Evolutionary conservation across 495 filamentous ascomycete species (phyloP).

Genomic region (Aspergillus mulundensis): DNA sequence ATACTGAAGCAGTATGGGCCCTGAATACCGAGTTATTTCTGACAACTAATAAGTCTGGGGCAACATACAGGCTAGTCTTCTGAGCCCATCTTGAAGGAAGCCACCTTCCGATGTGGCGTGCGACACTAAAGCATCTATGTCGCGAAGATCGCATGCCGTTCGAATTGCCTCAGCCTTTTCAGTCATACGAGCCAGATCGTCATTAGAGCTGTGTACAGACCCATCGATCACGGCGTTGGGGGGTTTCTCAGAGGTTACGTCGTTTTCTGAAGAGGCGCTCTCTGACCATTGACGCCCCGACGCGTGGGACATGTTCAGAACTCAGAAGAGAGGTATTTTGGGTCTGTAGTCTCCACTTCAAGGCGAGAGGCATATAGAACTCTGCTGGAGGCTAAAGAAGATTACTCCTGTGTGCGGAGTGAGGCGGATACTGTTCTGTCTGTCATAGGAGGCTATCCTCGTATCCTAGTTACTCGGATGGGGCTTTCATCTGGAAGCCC

Average conservation of each 20-base stretch:
- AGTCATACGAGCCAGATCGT: constrained; percentile 4
- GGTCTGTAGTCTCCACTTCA: not conserved
- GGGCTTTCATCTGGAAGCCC: not conserved
- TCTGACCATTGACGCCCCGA: not conserved
- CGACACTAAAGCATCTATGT: constrained; percentile 58
- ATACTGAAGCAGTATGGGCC: constrained; percentile 76
- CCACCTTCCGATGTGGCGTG: constrained; percentile 73
- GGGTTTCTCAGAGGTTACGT: not conserved
- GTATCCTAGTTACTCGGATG: constrained; percentile 1
- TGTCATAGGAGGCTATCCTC: not conserved
- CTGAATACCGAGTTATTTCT: constrained; percentile 38
- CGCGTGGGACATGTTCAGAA: not conserved
- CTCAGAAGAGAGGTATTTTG: not conserved
- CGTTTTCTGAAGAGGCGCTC: not conserved
- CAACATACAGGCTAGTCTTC: constrained; percentile 78
- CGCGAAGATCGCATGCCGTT: constrained; percentile 60
- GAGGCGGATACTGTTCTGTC: constrained; percentile 1
- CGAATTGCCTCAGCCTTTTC: constrained; percentile 50
- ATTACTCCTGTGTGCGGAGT: not conserved
- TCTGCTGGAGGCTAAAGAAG: not conserved
- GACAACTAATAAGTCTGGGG: not conserved
- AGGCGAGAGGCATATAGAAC: not conserved
- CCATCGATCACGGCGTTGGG: not conserved
- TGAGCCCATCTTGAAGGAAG: constrained; percentile 73
- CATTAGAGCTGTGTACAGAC: not conserved